Percentiles rank a stretch among this genome's conserved stretches.
These are phyloP conservation scores for Colletotrichum tamarilloi DNA, from an alignment of 2,329 filamentous ascomycete genomes.

Conservation along the genomic window DNA sequence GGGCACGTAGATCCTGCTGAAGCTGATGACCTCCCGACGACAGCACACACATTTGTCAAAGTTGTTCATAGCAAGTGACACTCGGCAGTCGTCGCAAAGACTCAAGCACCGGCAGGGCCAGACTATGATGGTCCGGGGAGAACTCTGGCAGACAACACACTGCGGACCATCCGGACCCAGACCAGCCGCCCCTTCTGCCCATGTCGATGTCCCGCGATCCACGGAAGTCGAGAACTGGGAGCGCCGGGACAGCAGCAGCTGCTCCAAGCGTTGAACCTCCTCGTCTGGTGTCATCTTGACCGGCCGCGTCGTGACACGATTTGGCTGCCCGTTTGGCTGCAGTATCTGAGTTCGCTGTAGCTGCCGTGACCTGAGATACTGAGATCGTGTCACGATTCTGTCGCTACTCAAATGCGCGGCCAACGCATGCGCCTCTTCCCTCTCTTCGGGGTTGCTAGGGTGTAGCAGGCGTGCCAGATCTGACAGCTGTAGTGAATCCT, in stretches of 20 bases:
- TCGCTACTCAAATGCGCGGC: conserved; percentile 81
- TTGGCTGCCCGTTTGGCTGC: conserved; percentile 54
- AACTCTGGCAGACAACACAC: conserved; percentile 92
- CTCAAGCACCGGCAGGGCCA: conserved; percentile 97
- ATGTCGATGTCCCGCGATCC: conserved; percentile 53
- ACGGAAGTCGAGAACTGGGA: conserved; percentile 28
- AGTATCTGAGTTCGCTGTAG: conserved; percentile 78
- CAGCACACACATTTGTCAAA: conserved; percentile 98
- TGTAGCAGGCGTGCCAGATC: conserved; percentile 85
- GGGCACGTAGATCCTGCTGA: conserved; percentile 91
- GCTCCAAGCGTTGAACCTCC: conserved; percentile 69
- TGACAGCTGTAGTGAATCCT: conserved; percentile 71
- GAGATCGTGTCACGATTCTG: conserved; percentile 83
- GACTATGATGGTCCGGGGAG: conserved; percentile 88
- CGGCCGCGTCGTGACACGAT: conserved; percentile 43
- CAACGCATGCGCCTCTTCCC: conserved; percentile 82
- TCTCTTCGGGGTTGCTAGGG: conserved; percentile 80
- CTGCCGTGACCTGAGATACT: conserved; percentile 76
- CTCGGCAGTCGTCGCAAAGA: conserved; percentile 93
- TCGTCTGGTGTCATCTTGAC: conserved; percentile 65
- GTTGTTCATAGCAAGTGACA: conserved; percentile 95
- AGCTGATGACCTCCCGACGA: conserved; percentile 86
- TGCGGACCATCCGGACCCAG: conserved; percentile 79
- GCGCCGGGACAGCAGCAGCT: conserved; percentile 67
- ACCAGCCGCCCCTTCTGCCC: conserved; percentile 78